These are phyloP conservation scores for Phialocephala sp. DNA, from an alignment of 2,329 filamentous ascomycete species.

Conservation along the genomic window DNA sequence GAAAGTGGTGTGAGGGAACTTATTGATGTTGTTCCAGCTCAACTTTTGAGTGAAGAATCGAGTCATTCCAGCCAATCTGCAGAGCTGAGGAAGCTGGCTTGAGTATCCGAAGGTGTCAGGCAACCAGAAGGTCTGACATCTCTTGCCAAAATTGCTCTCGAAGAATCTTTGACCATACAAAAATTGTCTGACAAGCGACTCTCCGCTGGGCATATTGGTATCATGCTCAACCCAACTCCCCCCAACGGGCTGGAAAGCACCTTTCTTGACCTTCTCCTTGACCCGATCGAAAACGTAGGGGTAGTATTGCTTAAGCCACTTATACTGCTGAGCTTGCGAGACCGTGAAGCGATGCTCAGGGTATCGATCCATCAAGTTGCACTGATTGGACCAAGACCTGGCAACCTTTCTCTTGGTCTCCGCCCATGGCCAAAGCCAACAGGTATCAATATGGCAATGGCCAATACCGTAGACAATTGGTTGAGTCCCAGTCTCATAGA, in stretches of 20 bases:
- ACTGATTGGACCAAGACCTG: constrained; percentile 96
- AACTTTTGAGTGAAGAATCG: constrained; percentile 98
- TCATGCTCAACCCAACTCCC: constrained; percentile 99
- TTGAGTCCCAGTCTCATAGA: constrained; percentile 78
- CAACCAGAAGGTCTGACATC: constrained; percentile 93
- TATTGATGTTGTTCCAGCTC: constrained; percentile 99
- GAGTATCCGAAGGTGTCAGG: constrained; percentile 99
- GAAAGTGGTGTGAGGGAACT: constrained; percentile 97
- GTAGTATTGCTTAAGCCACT: constrained; percentile 92
- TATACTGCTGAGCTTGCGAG: constrained; percentile 96
- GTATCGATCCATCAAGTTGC: constrained; percentile 92
- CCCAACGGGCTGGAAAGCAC: constrained; percentile 91
- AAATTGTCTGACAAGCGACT: constrained; percentile 93
- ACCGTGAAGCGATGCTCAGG: constrained; percentile 91
- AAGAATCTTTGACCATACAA: constrained; percentile 95
- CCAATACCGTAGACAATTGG: constrained; percentile 88
- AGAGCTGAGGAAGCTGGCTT: constrained; percentile 90
- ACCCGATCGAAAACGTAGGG: constrained; percentile 89
- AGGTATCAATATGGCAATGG: constrained; percentile 97
- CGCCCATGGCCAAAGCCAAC: constrained; percentile 98
- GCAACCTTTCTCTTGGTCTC: constrained; percentile 97
- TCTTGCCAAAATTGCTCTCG: constrained; percentile 86
- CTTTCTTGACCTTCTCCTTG: constrained; percentile 87
- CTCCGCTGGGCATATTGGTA: constrained; percentile 95
- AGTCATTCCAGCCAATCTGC: constrained; percentile 91